Conservation (phyloP, 805 yeast genomes). For the Wickerhamiella kazuoi region DNA sequence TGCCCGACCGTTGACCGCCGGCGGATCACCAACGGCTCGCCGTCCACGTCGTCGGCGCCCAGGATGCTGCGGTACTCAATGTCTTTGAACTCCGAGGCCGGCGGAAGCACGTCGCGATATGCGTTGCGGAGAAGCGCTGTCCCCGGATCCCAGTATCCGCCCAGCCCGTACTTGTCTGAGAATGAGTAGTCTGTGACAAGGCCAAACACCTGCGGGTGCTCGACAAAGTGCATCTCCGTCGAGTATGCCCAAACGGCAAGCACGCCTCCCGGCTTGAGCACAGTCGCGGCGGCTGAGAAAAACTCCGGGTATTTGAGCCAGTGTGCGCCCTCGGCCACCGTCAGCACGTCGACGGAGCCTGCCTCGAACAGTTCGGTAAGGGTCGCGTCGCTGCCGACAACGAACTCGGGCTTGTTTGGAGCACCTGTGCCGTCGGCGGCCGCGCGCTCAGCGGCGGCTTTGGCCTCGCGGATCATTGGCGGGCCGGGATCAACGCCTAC, state of each 20-base stretch:
- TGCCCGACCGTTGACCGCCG: conserved; percentile 24
- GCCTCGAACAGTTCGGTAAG: conserved; percentile 12
- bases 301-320: conserved; percentile 52
- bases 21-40: conserved; percentile 13
- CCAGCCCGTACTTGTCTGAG: conserved; percentile 23
- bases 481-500: conserved; percentile 48
- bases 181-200: conserved; percentile 36
- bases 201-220: conserved; percentile 36
- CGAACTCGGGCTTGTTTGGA: conserved; percentile 5
- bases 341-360: conserved; percentile 39
- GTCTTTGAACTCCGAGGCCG: conserved; percentile 27
- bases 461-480: conserved; percentile 37
- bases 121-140: conserved; percentile 32
- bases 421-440: neutral
- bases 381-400: conserved; percentile 12
- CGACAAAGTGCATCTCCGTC: conserved; percentile 40
- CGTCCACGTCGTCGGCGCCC: conserved; percentile 12
- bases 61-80: conserved; percentile 19
- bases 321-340: conserved; percentile 77
- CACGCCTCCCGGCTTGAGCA: conserved; percentile 46
- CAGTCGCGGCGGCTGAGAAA: conserved; percentile 31
- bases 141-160: conserved; percentile 80
- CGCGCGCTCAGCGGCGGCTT: conserved; percentile 14
- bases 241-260: conserved; percentile 65
- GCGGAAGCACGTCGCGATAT: conserved; percentile 28